phyloP scores from a whole-genome alignment of 257 asterid genomes.

The Gardenia jasminoides region DNA sequence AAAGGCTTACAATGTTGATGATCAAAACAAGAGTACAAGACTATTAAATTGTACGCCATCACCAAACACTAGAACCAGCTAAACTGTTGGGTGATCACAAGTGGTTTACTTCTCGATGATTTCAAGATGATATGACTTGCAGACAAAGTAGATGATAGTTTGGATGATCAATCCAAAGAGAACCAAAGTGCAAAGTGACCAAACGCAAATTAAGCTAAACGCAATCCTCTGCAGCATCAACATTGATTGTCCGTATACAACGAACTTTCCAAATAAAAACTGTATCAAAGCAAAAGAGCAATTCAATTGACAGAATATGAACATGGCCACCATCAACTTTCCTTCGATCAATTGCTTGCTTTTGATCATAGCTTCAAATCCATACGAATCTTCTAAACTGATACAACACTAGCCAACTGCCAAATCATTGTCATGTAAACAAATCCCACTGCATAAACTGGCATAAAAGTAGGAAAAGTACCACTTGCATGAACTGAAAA shows the following conservation, averaged over 20 bases:
- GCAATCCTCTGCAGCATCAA: not conserved
- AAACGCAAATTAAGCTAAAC: not conserved
- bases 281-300: not conserved
- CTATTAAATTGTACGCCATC: no score
- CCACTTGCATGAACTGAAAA: not conserved
- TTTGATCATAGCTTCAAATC: constrained; percentile 13
- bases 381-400: constrained; percentile 13
- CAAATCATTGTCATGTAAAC: constrained; percentile 8
- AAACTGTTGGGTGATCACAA: not conserved
- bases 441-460: not conserved
- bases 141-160: constrained; percentile 14
- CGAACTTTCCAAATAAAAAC: not conserved
- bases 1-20: no score
- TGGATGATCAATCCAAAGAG: constrained; percentile 11
- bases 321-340: not conserved
- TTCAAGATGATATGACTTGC: constrained; percentile 18
- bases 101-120: not conserved
- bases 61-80: not conserved
- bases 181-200: not conserved
- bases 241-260: not conserved
- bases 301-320: not conserved
- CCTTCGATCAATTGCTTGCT: constrained; percentile 17
- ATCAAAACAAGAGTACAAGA: no score
- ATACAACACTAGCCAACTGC: constrained; percentile 17
- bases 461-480: not conserved